Evolutionary conservation across 257 asterid genomes (phyloP).

Genomic region (Ilex aquifolium): DNA sequence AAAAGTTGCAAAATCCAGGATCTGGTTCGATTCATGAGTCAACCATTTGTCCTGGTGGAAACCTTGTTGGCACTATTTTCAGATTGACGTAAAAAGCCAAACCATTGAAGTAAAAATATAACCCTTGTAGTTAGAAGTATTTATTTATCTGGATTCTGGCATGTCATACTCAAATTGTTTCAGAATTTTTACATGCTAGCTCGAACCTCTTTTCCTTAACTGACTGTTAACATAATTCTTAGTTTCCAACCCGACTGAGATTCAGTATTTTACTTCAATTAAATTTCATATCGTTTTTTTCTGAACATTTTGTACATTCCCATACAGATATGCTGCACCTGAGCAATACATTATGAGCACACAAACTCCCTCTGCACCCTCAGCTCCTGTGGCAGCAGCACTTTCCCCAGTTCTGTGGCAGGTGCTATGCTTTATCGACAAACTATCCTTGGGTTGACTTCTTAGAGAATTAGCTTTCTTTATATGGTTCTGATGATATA

Average conservation of each 20-base stretch:
- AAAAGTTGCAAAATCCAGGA: background rate
- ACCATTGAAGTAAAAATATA: too few species aligned
- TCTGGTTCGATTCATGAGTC: background rate
- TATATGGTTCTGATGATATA: slow-evolving; percentile 9
- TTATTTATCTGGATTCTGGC: background rate
- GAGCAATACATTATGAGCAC: slow-evolving; percentile 99
- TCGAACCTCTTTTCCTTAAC: background rate
- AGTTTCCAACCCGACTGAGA: background rate
- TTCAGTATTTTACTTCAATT: background rate
- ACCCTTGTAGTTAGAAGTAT: background rate
- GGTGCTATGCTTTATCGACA: slow-evolving; percentile 31
- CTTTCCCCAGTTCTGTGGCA: slow-evolving; percentile 98
- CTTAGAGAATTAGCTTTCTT: slow-evolving; percentile 1
- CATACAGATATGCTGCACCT: slow-evolving; percentile 87
- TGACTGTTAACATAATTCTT: too few species aligned
- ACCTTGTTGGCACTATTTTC: background rate
- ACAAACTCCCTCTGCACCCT: slow-evolving; percentile 97
- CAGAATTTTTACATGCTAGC: background rate
- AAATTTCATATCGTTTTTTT: background rate
- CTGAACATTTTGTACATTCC: slow-evolving; percentile 2
- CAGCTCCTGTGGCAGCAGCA: slow-evolving; percentile 91
- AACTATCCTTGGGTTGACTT: background rate
- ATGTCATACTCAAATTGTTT: background rate
- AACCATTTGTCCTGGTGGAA: background rate
- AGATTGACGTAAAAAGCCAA: background rate